Percentiles rank a stretch among this genome's conserved stretches.
Conservation (phyloP, 2,329 filamentous ascomycete species). For the Exutisphaerella laricina region DNA sequence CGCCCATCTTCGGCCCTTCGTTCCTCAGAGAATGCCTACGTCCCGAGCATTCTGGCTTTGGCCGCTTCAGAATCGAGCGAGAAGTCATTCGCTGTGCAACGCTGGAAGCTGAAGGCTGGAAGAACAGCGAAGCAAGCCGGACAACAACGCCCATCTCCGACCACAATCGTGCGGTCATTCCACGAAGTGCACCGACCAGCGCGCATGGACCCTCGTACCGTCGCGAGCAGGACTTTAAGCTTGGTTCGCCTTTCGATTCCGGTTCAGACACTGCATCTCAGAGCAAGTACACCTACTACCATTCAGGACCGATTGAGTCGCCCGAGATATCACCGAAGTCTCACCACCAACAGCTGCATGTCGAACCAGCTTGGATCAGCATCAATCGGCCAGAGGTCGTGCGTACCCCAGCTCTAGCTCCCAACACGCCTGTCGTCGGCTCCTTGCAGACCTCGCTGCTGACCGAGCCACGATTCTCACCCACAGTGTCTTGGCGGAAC, state of each 20-base stretch:
- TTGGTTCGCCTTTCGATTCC: slow-evolving; percentile 24
- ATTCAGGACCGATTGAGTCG: slow-evolving; percentile 15
- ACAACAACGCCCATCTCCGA: slow-evolving; percentile 9
- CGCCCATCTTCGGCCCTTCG: slow-evolving; percentile 79
- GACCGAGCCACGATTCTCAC: slow-evolving; percentile 18
- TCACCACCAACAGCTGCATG: slow-evolving; percentile 6
- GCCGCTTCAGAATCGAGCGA: slow-evolving; percentile 38
- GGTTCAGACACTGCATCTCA: slow-evolving; percentile 11
- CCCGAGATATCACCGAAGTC: slow-evolving; percentile 31
- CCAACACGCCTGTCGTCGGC: slow-evolving; percentile 9
- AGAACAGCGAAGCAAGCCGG: slow-evolving; percentile 14
- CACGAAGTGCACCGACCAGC: slow-evolving; percentile 16
- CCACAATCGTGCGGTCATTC: slow-evolving; percentile 12
- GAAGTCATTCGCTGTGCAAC: slow-evolving; percentile 36
- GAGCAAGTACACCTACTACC: slow-evolving; percentile 12
- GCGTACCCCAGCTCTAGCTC: slow-evolving; percentile 1
- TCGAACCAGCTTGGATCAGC: slow-evolving; percentile 21
- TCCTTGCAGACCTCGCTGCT: slow-evolving; percentile 18
- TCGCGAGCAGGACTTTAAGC: slow-evolving; percentile 21
- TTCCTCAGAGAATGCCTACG: slow-evolving; percentile 69
- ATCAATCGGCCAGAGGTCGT: slow-evolving; percentile 21
- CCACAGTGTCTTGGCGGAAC: slow-evolving; percentile 20
- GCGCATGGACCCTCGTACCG: slow-evolving; percentile 12
- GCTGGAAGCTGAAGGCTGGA: slow-evolving; percentile 37
- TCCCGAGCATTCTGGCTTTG: slow-evolving; percentile 57